Base-by-base conservation (phyloP, 306 rosid genomes). In the Psophocarpus tetragonolobus region DNA sequence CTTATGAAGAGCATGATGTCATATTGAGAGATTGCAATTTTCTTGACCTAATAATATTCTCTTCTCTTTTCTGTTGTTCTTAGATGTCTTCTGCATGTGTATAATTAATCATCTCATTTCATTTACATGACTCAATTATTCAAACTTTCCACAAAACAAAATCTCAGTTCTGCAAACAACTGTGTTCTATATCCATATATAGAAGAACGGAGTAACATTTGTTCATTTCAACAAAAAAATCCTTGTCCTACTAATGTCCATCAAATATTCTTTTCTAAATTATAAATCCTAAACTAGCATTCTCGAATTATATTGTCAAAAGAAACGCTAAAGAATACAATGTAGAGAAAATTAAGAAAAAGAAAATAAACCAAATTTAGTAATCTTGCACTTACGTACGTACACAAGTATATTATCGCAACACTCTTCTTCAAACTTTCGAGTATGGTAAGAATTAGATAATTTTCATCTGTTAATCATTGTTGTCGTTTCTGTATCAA, bases 211-310 rank as follows among this genome's bases (percentile, higher is more conserved):
- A 33, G 21, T 20, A 50, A 39, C 30, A 39, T 36, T 8, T 8
- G 58, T 58, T 57, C 27, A 56, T 56, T 73, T 39, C 15, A 73
- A 13, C 41, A 17, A 73, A 38, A 56, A 73, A 20, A 71, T 51
- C 36, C 15, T 30, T 70, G n/a, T n/a, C 6, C 11, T 23, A 51
- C 58, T 47, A 47, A 47, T 47, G 10, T 8, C 65, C 30, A 39
- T 30, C 24, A 57, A 58, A 27, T 15, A 2, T 7, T 2, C 50
- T 33, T 39, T n/a, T 14, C 4, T 48, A 36, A 61, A 11, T 41
- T 60, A 61, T 61, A 66, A 26, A 74, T 27, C 32, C 12, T 0
- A 14, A 26, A 18, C 58, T 41, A 58, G 12, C 20, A 58, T 41
- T 58, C 41, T 74, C 27, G 6, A 27, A 6, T 27, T 27, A 58